These are phyloP conservation scores for Capsicum baccatum DNA, from an alignment of 257 asterid genomes.

Conservation along the genomic window DNA sequence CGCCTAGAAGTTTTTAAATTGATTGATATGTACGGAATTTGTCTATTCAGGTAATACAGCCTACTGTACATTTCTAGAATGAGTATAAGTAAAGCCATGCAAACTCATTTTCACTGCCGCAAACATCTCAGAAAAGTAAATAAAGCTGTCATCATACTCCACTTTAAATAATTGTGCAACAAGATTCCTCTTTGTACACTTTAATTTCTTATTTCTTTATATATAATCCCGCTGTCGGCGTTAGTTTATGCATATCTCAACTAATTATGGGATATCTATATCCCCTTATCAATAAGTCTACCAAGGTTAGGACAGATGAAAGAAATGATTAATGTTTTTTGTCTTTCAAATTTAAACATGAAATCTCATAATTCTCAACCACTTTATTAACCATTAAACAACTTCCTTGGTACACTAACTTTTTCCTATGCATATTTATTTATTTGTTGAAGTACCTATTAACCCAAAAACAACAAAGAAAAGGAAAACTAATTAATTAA, in stretches of 20 bases:
- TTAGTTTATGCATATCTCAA: neutral
- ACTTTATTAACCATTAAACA: neutral
- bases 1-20: constrained; percentile 39
- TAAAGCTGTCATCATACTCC: neutral
- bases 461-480: neutral
- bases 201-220: neutral
- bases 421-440: neutral
- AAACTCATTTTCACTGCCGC: constrained; percentile 28
- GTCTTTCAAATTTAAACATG: neutral
- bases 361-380: neutral
- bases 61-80: constrained; percentile 38
- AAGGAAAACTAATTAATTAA: neutral
- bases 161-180: neutral
- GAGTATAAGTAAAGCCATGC: constrained; percentile 31
- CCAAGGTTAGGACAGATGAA: no score
- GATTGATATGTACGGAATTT: constrained; percentile 14
- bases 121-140: neutral
- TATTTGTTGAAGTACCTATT: neutral
- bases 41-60: constrained; percentile 36
- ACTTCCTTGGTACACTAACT: neutral
- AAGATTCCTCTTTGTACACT: neutral
- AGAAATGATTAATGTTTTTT: neutral
- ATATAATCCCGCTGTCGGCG: no score
- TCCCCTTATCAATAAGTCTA: no score
- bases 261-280: neutral